Evolutionary conservation across 202 grass and related monocot species (phyloP), one percentile per base, ranked within the genome.

Genomic region (Digitaria exilis): DNA sequence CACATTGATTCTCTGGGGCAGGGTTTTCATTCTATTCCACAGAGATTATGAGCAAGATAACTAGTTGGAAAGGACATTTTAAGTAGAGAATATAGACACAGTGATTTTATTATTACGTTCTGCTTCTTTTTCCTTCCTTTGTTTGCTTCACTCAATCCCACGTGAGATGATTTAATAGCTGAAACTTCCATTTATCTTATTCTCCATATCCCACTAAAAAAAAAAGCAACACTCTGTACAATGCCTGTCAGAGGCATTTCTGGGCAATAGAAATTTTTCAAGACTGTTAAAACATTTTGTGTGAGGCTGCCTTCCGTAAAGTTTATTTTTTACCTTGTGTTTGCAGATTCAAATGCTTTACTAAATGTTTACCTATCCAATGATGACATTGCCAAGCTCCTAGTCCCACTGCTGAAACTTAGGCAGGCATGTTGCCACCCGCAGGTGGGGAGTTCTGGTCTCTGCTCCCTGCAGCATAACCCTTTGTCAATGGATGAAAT

Each of bases 401-500:
- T 98, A 55, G 85, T 86, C 73, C 95, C 95, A 71, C 92, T 98
- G 61, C 84, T 98, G 75, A 98, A 95, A 84, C 90, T 98, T 86
- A 92, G 92, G 65, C 95, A 98, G 45, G 95, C 95, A 44, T 98
- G 95, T 82, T 98, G 95, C 77, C 95, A 98, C 77, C 95, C 95
- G 3, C 95, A 98, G 91, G 95, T 98, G 37, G 95, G 95, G 48
- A 98, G 92, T 84, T 94, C 88, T 42, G 95, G 95, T 82, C 91
- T 98, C 42, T 98, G 95, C 82, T 94, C 95, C 81, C 81, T 98
- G 71, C 95, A 98, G 75, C 91, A 78, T 34, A 84, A 88, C 79
- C 95, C 95, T 87, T 90, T 98, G 62, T 89, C 95, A 18, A 98
- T 98, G 95, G 92, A 86, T 88, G 95, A 98, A 73, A 98, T 97